Percentiles rank a stretch among this genome's conserved stretches.
phyloP scores from a whole-genome alignment of 139 green algal species.

The Tetraselmis striata region DNA sequence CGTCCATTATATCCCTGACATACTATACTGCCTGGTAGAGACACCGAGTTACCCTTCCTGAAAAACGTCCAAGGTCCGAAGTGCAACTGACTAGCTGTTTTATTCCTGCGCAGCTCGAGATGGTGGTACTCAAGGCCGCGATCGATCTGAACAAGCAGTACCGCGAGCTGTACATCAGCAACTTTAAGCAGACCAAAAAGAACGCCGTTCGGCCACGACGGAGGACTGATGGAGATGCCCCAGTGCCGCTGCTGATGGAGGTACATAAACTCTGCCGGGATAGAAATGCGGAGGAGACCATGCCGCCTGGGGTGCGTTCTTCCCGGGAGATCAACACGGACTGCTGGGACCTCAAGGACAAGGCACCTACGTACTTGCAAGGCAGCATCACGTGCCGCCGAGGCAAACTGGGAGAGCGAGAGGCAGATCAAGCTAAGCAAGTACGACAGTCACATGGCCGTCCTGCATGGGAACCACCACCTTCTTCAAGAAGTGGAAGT shows the following conservation, averaged over 20 bases:
- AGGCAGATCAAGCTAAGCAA: too few species aligned
- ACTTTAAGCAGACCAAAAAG: neutral
- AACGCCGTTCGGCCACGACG: neutral
- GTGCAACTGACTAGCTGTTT: too few species aligned
- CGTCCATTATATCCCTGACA: too few species aligned
- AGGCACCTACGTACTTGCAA: too few species aligned
- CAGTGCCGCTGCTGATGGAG: neutral
- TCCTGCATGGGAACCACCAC: too few species aligned
- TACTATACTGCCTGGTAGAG: too few species aligned
- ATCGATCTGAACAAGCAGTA: neutral
- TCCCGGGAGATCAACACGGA: neutral
- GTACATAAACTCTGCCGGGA: neutral
- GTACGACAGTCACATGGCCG: too few species aligned
- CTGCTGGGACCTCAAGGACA: neutral
- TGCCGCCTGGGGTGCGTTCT: neutral
- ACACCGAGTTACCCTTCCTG: too few species aligned
- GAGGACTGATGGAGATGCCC: neutral
- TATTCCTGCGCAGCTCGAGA: neutral
- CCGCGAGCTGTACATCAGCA: neutral
- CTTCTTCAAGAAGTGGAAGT: too few species aligned
- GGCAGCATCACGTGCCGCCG: too few species aligned
- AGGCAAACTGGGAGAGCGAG: too few species aligned
- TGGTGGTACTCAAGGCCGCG: neutral
- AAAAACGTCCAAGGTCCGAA: too few species aligned
- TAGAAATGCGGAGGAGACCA: neutral